phyloP scores from a whole-genome alignment of 2,329 filamentous ascomycete genomes.

The Pseudopyricularia javanii region DNA sequence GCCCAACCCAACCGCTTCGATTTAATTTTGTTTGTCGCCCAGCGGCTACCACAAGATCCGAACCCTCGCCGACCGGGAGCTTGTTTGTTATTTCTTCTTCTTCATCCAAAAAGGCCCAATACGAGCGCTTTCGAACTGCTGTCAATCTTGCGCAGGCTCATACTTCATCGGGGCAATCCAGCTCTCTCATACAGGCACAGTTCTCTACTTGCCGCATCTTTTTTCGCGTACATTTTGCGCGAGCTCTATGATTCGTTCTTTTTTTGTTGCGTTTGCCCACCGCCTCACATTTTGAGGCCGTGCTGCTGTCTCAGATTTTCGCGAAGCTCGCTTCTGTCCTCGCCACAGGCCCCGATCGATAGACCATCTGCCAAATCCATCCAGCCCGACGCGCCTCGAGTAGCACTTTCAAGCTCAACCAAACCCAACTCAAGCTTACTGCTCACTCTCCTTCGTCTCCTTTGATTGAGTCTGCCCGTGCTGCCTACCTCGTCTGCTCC shows the following conservation, averaged over 20 bases:
- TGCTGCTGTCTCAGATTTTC: not conserved
- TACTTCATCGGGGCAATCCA: not conserved
- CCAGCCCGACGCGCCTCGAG: not conserved
- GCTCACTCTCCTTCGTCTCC: not conserved
- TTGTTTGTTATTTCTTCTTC: conserved; percentile 1
- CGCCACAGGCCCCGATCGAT: not conserved
- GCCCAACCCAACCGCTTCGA: conserved; percentile 5
- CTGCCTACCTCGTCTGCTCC: not conserved
- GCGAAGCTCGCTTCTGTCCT: not conserved
- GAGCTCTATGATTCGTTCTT: not conserved
- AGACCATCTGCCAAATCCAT: not conserved
- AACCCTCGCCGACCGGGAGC: not conserved
- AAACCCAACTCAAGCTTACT: not conserved
- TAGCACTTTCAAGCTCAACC: too few species aligned
- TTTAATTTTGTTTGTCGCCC: not conserved
- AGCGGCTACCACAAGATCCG: not conserved
- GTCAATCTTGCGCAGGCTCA: not conserved
- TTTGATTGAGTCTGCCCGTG: not conserved
- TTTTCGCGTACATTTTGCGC: not conserved
- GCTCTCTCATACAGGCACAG: not conserved
- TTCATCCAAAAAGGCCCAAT: not conserved
- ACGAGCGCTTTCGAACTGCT: not conserved
- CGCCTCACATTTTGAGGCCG: not conserved
- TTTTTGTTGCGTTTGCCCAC: not conserved
- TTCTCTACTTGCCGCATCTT: not conserved